Evolutionary conservation across 2,329 filamentous ascomycete genomes (phyloP), one percentile per base, ranked within the genome.

Genomic region (Dryadomyces sulphureus): DNA sequence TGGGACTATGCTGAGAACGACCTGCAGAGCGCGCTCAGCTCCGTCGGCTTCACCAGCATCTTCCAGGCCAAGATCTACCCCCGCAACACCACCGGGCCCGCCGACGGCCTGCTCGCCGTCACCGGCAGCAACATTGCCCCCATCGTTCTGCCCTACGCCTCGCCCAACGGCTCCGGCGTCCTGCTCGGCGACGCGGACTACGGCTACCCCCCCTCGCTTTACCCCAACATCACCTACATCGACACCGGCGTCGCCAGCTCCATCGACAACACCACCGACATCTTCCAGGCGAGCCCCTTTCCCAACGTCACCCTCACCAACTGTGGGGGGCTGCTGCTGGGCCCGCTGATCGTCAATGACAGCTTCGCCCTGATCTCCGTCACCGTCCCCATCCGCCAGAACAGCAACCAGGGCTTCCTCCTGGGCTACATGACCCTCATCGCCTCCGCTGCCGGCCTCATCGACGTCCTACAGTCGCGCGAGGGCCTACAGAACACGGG

Each of bases 391-490:
- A 77, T 95, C 45, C 73, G 84, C 49, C 79, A 82, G 57, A 83
- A 80, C 52, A 47, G 70, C 2, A 71, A 72, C 2, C 59, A 63
- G 38, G 65, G 65, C 4, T 78, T 82, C 50, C 74, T 90, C 1
- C 68, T 94, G 5, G 89, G 86, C 2, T 94, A 87, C 66, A 74
- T 94, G 66, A 94, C 87, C 1, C 65, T 90, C 2, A 68, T 94
- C n/a, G 73, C 84, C 46, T 75, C 84, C 47, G 81, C 81, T 2
- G 64, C 65, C 4, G 70, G 81, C 1, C 66, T 92, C 4, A 65
- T 78, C n/a, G 61, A 70, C 39, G 72, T 87, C 1, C 65, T 79
- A 22, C 62, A 65, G 17, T 82, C 81, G 2, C 64, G 68, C 2
- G 83, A 88, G 59, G 86, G 85, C 1, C 58, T 94, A 8, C 84